Conservation (phyloP, 306 rosid species). For the Cicer pinnatifidum region DNA sequence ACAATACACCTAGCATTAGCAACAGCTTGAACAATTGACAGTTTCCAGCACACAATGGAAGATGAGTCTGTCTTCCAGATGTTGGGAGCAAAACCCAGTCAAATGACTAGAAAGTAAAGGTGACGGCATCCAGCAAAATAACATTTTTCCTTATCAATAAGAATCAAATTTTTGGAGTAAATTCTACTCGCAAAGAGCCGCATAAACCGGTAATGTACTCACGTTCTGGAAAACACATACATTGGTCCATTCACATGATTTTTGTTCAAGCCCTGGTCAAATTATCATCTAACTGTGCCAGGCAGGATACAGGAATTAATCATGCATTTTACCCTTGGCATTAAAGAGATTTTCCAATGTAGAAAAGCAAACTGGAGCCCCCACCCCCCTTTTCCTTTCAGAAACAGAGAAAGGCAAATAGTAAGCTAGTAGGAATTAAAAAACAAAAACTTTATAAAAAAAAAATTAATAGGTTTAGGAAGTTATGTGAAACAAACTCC, state of each 20-base stretch:
- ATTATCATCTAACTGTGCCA: neutral
- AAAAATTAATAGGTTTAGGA: neutral
- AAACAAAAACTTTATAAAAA: neutral
- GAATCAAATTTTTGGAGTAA: neutral
- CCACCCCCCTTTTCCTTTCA: neutral
- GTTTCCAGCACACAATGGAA: neutral
- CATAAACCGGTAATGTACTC: constrained; percentile 1
- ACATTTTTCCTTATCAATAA: neutral
- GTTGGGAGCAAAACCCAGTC: neutral
- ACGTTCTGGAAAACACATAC: constrained; percentile 7
- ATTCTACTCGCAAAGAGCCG: neutral
- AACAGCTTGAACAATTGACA: constrained; percentile 30
- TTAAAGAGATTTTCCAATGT: constrained; percentile 24
- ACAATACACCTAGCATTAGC: constrained; percentile 20
- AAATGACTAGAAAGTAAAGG: constrained; percentile 6
- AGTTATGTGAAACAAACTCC: constrained; percentile 1
- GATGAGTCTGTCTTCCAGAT: constrained; percentile 30
- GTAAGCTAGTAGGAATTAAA: neutral
- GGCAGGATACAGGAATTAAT: neutral
- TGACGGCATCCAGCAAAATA: constrained; percentile 1
- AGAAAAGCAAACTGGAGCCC: constrained; percentile 5
- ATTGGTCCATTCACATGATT: neutral
- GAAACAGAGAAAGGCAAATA: constrained; percentile 5
- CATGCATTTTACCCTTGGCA: constrained; percentile 1
- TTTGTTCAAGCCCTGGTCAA: neutral